Conservation (phyloP, 78 protist species). For the Chrysochromulina parva region DNA sequence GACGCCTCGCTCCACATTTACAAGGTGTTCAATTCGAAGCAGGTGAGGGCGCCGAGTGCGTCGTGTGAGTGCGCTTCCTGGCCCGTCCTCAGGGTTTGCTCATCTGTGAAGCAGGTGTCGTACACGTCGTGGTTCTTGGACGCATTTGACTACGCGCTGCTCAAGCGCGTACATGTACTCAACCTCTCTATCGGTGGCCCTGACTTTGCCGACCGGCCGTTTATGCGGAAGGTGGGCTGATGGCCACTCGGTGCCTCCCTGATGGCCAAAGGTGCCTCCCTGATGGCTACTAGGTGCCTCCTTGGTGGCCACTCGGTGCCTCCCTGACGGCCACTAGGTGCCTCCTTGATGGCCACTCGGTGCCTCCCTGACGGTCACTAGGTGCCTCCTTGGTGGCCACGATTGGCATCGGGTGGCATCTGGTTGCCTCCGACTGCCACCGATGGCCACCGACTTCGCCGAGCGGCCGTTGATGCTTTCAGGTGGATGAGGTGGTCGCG, state of each 20-base stretch:
- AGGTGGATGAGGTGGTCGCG: conserved; percentile 87
- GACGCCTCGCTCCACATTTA: conserved; percentile 76
- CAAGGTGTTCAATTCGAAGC: conserved; percentile 78
- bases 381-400: no score
- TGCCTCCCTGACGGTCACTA: no score
- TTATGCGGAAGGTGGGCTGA: conserved; percentile 85
- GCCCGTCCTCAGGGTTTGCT: not conserved
- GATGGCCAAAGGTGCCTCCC: no score
- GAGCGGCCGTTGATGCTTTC: conserved; percentile 93
- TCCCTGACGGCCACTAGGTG: no score
- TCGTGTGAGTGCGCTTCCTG: not conserved
- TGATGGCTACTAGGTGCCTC: no score
- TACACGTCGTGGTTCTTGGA: conserved; percentile 22
- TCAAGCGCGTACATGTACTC: conserved; percentile 62
- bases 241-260: no score
- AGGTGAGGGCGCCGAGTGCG: not conserved
- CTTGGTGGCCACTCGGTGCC: no score
- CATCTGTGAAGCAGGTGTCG: not conserved
- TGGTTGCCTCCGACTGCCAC: no score
- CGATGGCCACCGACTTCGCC: conserved; percentile 86
- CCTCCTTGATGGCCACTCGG: no score
- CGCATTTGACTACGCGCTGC: conserved; percentile 38
- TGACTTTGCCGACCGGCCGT: conserved; percentile 90
- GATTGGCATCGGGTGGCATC: no score
- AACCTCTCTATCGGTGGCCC: conserved; percentile 97